Conservation (phyloP, 73 alveolate genomes). For the Blepharisma japonicum region DNA sequence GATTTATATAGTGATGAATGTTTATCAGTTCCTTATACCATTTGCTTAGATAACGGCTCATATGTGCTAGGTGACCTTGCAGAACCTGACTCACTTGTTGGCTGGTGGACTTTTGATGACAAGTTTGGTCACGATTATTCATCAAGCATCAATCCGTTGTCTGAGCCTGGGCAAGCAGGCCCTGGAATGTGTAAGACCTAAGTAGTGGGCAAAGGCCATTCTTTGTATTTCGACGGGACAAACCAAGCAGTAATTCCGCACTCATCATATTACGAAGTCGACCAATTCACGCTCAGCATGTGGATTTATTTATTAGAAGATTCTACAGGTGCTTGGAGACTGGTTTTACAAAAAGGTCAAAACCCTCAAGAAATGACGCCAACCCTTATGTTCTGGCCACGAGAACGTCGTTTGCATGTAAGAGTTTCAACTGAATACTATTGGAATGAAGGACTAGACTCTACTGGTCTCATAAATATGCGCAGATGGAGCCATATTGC, state of each 20-base stretch:
- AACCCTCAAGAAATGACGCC: conserved; percentile 19
- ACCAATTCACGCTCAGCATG: background rate
- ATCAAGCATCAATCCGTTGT: background rate
- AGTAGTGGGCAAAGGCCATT: conserved; percentile 14
- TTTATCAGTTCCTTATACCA: conserved; percentile 9
- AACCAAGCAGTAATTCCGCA: background rate
- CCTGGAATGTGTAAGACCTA: background rate
- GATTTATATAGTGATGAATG: conserved; percentile 5
- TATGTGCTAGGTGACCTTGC: background rate
- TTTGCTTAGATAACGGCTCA: background rate
- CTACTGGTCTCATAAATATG: background rate
- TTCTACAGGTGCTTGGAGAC: conserved; percentile 24
- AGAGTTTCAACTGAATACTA: background rate
- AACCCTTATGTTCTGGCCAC: conserved; percentile 7
- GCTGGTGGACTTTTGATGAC: conserved; percentile 31
- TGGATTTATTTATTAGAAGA: conserved; percentile 2
- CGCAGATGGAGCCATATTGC: conserved; percentile 5
- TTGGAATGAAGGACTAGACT: conserved; percentile 30
- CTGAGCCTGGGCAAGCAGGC: background rate
- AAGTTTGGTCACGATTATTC: conserved; percentile 25
- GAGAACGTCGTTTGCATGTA: background rate
- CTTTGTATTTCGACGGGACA: conserved; percentile 10
- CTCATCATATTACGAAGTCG: background rate
- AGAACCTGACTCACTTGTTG: background rate
- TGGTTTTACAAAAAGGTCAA: conserved; percentile 7